Conservation (phyloP, 129 eudicot genomes). For the Artemisia annua region DNA sequence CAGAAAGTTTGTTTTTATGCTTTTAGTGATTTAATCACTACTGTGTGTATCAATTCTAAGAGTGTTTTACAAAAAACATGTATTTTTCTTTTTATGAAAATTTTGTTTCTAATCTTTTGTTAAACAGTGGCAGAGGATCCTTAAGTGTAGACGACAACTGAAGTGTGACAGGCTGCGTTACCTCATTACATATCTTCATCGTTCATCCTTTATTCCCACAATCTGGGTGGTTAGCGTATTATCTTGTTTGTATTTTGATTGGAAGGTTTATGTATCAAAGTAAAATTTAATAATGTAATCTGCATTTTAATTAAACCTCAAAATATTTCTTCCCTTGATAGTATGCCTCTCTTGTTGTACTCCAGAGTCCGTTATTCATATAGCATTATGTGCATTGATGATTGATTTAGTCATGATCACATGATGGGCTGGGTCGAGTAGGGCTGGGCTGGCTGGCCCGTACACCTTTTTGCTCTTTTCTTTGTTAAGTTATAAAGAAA, state of each 20-base stretch:
- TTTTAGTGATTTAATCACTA: neutral
- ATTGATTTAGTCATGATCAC: too few species aligned
- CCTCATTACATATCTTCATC: conserved; percentile 5
- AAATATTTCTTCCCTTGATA: too few species aligned
- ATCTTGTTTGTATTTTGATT: conserved; percentile 12
- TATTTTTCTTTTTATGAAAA: neutral
- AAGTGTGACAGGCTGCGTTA: conserved; percentile 2
- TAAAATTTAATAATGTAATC: conserved; percentile 21
- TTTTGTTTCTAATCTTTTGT: neutral
- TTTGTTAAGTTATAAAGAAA: too few species aligned
- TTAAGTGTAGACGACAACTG: conserved; percentile 12
- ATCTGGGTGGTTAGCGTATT: conserved; percentile 3
- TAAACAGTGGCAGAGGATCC: conserved; percentile 23
- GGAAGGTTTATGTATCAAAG: conserved; percentile 25
- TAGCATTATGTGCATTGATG: too few species aligned
- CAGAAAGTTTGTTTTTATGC: neutral
- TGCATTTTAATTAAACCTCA: neutral
- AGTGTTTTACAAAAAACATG: too few species aligned
- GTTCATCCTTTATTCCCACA: conserved; percentile 1
- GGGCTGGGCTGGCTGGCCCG: too few species aligned
- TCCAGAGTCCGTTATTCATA: too few species aligned
- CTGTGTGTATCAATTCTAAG: neutral
- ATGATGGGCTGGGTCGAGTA: too few species aligned
- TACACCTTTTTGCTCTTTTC: too few species aligned
- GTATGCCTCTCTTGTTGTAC: too few species aligned